A percentile compares a stretch with the other conserved stretches of the same genome.
These are phyloP conservation scores for Fusarium lyarnte DNA, from an alignment of 2,329 filamentous ascomycete species.

Conservation along the genomic window DNA sequence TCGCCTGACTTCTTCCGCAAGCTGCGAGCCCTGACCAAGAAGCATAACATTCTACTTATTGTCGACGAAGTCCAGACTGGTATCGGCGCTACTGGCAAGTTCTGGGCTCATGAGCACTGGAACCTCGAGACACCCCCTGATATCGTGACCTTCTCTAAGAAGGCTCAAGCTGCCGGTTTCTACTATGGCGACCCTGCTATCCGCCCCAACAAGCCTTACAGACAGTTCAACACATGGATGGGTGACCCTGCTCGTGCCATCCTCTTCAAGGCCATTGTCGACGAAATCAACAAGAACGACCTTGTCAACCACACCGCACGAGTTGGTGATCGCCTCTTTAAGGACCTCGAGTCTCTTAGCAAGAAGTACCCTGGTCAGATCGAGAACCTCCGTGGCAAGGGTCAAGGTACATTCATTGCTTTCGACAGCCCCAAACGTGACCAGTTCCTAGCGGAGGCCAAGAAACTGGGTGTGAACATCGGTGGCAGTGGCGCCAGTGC, in stretches of 20 bases:
- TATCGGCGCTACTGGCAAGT: constrained; percentile 90
- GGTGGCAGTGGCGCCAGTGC: constrained; percentile 81
- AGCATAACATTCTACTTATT: constrained; percentile 83
- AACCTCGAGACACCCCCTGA: constrained; percentile 80
- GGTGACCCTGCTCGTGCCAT: constrained; percentile 87
- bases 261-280: constrained; percentile 85
- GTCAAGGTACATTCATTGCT: constrained; percentile 90
- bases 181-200: constrained; percentile 85
- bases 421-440: constrained; percentile 87
- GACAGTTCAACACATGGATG: constrained; percentile 99
- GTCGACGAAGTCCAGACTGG: constrained; percentile 96
- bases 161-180: constrained; percentile 93
- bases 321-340: constrained; percentile 82
- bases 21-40: constrained; percentile 80
- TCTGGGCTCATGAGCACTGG: constrained; percentile 99
- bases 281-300: constrained; percentile 79
- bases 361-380: constrained; percentile 80
- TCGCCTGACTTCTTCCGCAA: constrained; percentile 87
- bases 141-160: constrained; percentile 96
- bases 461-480: constrained; percentile 85
- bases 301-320: constrained; percentile 82
- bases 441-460: constrained; percentile 80
- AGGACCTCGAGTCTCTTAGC: constrained; percentile 73
- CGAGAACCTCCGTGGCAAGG: constrained; percentile 85
- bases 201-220: constrained; percentile 90